phyloP scores from a whole-genome alignment of 257 asterid genomes.

The Marsdenia floribunda region DNA sequence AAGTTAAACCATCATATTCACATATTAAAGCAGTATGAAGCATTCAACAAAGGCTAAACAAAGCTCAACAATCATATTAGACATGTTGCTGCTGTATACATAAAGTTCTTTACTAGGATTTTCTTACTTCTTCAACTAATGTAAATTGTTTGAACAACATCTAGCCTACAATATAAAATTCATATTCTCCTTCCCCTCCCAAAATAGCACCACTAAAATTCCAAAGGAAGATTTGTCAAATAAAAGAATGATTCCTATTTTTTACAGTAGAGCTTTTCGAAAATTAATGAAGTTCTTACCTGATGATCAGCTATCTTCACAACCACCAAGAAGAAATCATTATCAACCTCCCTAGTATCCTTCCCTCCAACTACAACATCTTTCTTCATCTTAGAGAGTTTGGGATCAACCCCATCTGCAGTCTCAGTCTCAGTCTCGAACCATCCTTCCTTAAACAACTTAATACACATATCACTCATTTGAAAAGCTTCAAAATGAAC shows the following conservation, averaged over 20 bases:
- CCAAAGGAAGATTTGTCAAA: neutral
- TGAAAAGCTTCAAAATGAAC: conserved; percentile 97
- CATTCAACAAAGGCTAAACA: neutral
- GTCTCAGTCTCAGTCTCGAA: conserved; percentile 63
- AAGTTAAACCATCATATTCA: neutral
- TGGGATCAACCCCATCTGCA: conserved; percentile 67
- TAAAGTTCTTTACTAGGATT: neutral
- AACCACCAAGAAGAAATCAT: conserved; percentile 92
- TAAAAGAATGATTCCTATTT: neutral
- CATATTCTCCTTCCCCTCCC: neutral
- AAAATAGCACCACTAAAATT: no score
- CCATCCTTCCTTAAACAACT: conserved; percentile 77
- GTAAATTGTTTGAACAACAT: neutral
- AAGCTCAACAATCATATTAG: neutral
- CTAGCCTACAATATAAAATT: neutral
- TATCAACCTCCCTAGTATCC: conserved; percentile 85
- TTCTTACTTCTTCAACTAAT: neutral
- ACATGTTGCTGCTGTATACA: neutral
- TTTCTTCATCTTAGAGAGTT: conserved; percentile 82
- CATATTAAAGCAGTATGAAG: neutral
- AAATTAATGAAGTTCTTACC: conserved; percentile 33
- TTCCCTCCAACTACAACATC: conserved; percentile 83
- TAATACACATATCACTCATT: conserved; percentile 84
- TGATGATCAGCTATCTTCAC: conserved; percentile 86
- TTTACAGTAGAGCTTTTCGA: neutral